A percentile compares a stretch with the other conserved stretches of the same genome.
Conservation (phyloP, 2,329 filamentous ascomycete genomes). For the Helotiales sp. region DNA sequence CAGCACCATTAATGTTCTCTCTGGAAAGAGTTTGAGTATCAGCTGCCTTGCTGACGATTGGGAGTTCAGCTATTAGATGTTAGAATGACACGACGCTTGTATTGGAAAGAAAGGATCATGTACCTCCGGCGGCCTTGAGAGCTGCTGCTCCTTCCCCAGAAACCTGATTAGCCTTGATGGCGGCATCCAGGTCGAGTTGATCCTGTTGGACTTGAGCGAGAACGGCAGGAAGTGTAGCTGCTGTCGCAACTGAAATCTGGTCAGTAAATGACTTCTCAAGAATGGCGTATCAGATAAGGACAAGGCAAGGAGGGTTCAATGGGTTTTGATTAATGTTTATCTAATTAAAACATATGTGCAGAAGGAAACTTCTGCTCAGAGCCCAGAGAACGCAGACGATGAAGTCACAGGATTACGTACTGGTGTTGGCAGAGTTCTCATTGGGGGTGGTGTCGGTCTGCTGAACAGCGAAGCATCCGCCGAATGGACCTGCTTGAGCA, state of each 20-base stretch:
- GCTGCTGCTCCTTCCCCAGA: constrained; percentile 44
- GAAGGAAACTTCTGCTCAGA: constrained; percentile 36
- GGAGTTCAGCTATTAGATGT: not conserved
- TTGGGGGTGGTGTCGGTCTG: constrained; percentile 53
- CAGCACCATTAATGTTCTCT: constrained; percentile 9
- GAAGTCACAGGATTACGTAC: constrained; percentile 6
- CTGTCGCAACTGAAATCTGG: constrained; percentile 47
- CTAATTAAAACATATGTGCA: not conserved
- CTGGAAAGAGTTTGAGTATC: constrained; percentile 3
- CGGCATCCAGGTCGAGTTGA: constrained; percentile 54
- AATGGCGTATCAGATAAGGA: not conserved
- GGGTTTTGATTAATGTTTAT: constrained; percentile 4
- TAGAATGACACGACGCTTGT: not conserved
- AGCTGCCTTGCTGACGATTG: constrained; percentile 5
- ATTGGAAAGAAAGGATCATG: not conserved
- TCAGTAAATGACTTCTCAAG: not conserved
- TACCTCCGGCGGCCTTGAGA: constrained; percentile 12
- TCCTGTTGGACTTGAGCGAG: constrained; percentile 56
- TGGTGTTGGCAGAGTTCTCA: constrained; percentile 50
- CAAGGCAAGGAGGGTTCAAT: not conserved
- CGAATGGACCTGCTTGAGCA: constrained; percentile 60
- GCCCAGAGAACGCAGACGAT: not conserved
- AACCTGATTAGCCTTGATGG: constrained; percentile 51
- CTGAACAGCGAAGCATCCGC: constrained; percentile 62
- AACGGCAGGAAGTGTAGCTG: constrained; percentile 51